Percentiles rank a stretch among this genome's conserved stretches.
Evolutionary conservation across 106 monocot genomes (phyloP).

Genomic region (Ottelia alismoides): DNA sequence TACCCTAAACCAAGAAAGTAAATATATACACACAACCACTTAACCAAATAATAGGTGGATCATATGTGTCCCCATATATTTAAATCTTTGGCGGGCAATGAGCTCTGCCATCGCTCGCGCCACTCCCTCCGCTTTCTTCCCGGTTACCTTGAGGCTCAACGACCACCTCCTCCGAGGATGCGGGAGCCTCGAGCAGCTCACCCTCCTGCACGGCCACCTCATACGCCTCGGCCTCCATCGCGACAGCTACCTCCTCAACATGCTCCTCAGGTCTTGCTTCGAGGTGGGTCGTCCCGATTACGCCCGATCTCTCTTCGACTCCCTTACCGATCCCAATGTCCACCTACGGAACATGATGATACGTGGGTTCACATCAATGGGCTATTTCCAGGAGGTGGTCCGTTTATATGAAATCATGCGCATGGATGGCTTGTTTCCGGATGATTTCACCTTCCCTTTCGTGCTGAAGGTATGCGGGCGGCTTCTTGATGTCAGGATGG

Average conservation of each 20-base stretch:
- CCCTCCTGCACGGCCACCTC: conserved; percentile 29
- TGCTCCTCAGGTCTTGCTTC: conserved; percentile 29
- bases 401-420: conserved; percentile 30
- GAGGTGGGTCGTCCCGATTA: conserved; percentile 8
- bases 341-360: conserved; percentile 32
- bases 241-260: conserved; percentile 20
- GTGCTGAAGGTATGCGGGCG: conserved; percentile 56
- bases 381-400: conserved; percentile 11
- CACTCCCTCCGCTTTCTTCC: too few relatives aligned
- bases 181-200: conserved; percentile 14
- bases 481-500: conserved; percentile 18
- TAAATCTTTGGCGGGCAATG: too few relatives aligned
- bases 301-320: conserved; percentile 20
- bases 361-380: conserved; percentile 28
- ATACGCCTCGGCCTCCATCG: conserved; percentile 30
- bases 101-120: too few relatives aligned
- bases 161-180: too few relatives aligned
- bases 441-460: conserved; percentile 64
- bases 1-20: too few relatives aligned
- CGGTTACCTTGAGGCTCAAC: too few relatives aligned
- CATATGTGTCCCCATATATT: too few relatives aligned
- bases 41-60: too few relatives aligned
- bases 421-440: conserved; percentile 25
- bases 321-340: conserved; percentile 5
- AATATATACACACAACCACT: too few relatives aligned